phyloP scores from a whole-genome alignment of 73 alveolate species.

The Tetrahymena elliotti region DNA sequence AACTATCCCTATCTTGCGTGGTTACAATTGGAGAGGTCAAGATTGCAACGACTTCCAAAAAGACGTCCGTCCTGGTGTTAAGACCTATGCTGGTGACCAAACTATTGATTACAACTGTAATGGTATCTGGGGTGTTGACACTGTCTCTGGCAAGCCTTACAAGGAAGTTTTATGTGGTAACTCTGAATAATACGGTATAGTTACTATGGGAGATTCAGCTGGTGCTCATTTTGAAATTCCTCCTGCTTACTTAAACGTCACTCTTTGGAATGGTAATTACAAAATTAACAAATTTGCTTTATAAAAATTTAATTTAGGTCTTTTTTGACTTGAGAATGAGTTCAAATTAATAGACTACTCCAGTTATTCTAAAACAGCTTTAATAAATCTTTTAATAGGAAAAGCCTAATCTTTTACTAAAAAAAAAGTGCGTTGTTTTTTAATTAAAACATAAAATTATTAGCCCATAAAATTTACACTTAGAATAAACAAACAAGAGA shows the following conservation, averaged over 20 bases:
- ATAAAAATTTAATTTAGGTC: too few relatives aligned
- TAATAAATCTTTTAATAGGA: not conserved
- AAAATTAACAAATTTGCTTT: not conserved
- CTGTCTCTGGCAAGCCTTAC: not conserved
- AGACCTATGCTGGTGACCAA: not conserved
- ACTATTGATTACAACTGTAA: slow-evolving; percentile 1
- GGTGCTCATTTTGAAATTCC: slow-evolving; percentile 2
- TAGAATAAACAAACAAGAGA: too few relatives aligned
- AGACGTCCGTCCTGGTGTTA: not conserved
- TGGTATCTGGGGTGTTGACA: slow-evolving; percentile 7
- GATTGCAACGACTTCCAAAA: slow-evolving; percentile 8
- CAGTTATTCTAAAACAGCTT: not conserved
- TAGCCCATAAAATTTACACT: not conserved
- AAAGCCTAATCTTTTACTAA: not conserved
- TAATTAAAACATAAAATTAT: too few relatives aligned
- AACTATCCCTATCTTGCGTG: not conserved
- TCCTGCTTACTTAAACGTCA: not conserved
- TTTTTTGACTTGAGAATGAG: not conserved
- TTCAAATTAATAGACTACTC: not conserved
- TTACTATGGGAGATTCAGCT: slow-evolving; percentile 10
- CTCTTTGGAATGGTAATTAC: not conserved
- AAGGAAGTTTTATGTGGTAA: not conserved
- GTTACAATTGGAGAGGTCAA: slow-evolving; percentile 7
- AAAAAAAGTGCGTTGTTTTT: not conserved
- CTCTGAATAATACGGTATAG: not conserved